Conservation (phyloP, 768 basidiomycete genomes). For the Gloeostereum incarnatum region DNA sequence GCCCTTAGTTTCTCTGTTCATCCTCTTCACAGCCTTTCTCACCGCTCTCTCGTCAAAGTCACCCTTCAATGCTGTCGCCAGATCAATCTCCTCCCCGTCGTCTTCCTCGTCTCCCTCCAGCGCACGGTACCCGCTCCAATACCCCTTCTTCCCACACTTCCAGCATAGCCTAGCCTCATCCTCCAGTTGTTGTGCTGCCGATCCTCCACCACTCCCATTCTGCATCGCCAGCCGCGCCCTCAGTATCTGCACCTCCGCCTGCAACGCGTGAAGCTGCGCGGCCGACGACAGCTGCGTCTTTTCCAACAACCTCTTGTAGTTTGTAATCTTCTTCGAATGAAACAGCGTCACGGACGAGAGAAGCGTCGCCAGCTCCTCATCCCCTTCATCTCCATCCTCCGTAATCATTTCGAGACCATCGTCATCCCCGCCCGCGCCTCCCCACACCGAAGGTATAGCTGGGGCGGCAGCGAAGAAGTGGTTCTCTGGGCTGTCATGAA, state of each 20-base stretch:
- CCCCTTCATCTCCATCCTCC: constrained; percentile 33
- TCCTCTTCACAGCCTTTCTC: constrained; percentile 47
- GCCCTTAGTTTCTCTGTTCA: constrained; percentile 64
- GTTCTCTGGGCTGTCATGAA: constrained; percentile 12
- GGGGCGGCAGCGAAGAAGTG: constrained; percentile 16
- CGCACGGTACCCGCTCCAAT: constrained; percentile 65
- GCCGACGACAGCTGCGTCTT: constrained; percentile 72
- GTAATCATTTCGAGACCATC: constrained; percentile 62
- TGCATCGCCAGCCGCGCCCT: constrained; percentile 37
- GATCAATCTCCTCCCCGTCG: constrained; percentile 22
- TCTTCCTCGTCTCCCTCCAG: constrained; percentile 32
- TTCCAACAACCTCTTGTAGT: constrained; percentile 74
- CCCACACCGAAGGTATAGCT: constrained; percentile 27
- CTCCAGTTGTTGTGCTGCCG: background rate
- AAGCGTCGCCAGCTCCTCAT: constrained; percentile 48
- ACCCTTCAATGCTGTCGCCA: constrained; percentile 41
- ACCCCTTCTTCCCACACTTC: constrained; percentile 48
- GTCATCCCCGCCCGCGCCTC: constrained; percentile 48
- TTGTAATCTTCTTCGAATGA: constrained; percentile 50
- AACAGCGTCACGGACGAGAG: constrained; percentile 7
- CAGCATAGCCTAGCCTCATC: constrained; percentile 19
- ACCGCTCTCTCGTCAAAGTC: constrained; percentile 66
- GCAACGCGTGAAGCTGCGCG: constrained; percentile 77
- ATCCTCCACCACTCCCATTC: constrained; percentile 8
- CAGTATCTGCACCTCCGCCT: constrained; percentile 68